Percentiles rank a stretch among this genome's conserved stretches.
These are phyloP conservation scores for Lipomyces sp. DNA, from an alignment of 805 yeast species.

Conservation along the genomic window DNA sequence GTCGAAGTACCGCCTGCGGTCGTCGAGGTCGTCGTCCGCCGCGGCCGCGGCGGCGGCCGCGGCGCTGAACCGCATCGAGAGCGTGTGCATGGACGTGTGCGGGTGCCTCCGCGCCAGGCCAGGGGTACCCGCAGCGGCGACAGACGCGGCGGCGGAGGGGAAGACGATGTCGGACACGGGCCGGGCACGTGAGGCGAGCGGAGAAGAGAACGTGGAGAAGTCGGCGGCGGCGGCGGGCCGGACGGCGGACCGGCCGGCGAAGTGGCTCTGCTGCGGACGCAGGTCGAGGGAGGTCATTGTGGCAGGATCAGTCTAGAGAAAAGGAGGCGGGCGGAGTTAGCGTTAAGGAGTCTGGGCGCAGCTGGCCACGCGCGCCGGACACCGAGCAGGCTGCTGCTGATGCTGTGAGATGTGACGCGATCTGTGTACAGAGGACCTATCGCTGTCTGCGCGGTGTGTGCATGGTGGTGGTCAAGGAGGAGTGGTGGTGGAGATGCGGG, in stretches of 20 bases:
- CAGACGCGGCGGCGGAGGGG: slow-evolving; percentile 1
- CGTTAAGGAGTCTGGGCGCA: too few species aligned
- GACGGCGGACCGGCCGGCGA: neutral
- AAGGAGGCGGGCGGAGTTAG: too few species aligned
- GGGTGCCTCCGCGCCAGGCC: neutral
- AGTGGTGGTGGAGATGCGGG: too few species aligned
- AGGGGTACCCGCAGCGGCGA: neutral
- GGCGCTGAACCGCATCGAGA: too few species aligned
- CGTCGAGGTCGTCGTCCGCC: slow-evolving; percentile 1
- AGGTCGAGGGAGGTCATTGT: neutral
- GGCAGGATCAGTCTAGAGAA: too few species aligned
- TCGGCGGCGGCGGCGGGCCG: slow-evolving; percentile 2
- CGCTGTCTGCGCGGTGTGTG: too few species aligned
- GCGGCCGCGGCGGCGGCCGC: too few species aligned
- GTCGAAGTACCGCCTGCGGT: slow-evolving; percentile 3
- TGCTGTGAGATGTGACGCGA: too few species aligned
- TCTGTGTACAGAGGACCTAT: too few species aligned
- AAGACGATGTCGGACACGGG: slow-evolving; percentile 12
- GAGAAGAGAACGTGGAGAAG: slow-evolving; percentile 12
- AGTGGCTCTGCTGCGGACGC: slow-evolving; percentile 14
- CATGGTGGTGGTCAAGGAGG: too few species aligned
- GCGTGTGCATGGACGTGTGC: neutral
- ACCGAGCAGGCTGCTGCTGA: too few species aligned
- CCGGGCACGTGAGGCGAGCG: slow-evolving; percentile 5
- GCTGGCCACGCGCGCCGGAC: too few species aligned